Evolutionary conservation across 208 protist species (phyloP).

Genomic region (Strigomonas culicis): DNA sequence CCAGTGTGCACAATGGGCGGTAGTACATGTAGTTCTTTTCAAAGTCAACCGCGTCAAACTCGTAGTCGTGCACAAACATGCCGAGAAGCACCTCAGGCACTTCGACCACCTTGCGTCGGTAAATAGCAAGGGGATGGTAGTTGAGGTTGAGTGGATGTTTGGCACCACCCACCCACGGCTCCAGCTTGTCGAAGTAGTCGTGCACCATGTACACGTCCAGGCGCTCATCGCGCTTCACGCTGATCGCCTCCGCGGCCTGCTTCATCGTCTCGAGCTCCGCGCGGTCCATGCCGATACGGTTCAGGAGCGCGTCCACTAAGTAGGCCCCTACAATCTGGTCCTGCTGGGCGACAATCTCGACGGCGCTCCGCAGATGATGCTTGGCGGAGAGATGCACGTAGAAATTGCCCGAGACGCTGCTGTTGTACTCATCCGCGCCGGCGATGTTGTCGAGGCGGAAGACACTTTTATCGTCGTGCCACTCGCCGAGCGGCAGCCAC

Average conservation of each 20-base stretch:
- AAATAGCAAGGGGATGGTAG: conserved; percentile 89
- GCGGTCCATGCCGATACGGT: conserved; percentile 54
- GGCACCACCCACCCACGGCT: conserved; percentile 53
- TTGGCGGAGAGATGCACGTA: conserved; percentile 89
- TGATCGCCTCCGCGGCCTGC: conserved; percentile 45
- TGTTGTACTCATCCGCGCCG: conserved; percentile 84
- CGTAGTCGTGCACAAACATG: conserved; percentile 74
- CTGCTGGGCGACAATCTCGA: conserved; percentile 49
- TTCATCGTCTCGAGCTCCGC: conserved; percentile 60
- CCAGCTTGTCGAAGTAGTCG: conserved; percentile 81
- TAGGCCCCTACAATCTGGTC: conserved; percentile 40
- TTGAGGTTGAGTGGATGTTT: conserved; percentile 84
- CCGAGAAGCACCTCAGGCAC: conserved; percentile 86
- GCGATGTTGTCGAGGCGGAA: conserved; percentile 87
- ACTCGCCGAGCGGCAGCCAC: conserved; percentile 83
- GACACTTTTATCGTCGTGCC: conserved; percentile 61
- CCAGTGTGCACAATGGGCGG: conserved; percentile 76
- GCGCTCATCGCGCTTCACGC: conserved; percentile 55
- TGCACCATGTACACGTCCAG: conserved; percentile 83
- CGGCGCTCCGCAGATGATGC: conserved; percentile 57
- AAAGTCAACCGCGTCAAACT: conserved; percentile 77
- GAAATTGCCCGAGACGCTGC: conserved; percentile 76
- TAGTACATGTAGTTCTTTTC: conserved; percentile 79
- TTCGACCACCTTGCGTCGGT: conserved; percentile 80
- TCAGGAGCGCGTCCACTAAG: conserved; percentile 39